A percentile compares a stretch with the other conserved stretches of the same genome.
Conservation (phyloP, 441 rosid genomes). For the Eugenia klotzschiana region DNA sequence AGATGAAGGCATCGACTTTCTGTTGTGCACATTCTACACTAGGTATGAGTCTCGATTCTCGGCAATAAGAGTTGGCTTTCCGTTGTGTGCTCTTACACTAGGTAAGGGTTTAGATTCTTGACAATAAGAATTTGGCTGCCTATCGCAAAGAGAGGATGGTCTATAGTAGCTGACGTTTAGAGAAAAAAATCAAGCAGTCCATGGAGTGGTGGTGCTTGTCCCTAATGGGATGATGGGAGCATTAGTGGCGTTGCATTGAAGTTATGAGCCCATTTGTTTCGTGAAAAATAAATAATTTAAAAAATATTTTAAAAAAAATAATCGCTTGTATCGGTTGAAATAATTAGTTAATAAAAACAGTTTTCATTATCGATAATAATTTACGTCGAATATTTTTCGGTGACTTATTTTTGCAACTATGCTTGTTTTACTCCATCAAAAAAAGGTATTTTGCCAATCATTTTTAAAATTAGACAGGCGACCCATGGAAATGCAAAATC, state of each 20-base stretch:
- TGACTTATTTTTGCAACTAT: no score
- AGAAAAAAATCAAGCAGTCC: background rate
- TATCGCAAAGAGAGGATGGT: background rate
- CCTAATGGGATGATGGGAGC: no score
- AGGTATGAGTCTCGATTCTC: background rate
- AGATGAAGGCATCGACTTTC: fast-evolving
- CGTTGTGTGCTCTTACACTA: no score
- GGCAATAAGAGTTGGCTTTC: background rate
- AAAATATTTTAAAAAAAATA: no score
- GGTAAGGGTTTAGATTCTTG: background rate
- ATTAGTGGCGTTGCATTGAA: no score
- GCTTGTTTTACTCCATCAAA: background rate
- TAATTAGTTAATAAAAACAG: no score
- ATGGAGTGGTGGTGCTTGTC: background rate
- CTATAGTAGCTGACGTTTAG: background rate
- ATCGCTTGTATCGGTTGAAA: no score
- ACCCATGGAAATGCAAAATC: background rate
- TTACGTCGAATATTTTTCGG: no score
- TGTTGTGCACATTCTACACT: fast-evolving
- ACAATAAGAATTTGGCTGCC: background rate
- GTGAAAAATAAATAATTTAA: no score
- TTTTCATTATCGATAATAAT: no score
- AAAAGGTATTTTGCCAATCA: background rate
- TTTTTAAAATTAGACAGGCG: background rate
- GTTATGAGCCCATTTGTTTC: no score